Evolutionary conservation across 179 eudicot species (phyloP).

Genomic region (Silene vulgaris): DNA sequence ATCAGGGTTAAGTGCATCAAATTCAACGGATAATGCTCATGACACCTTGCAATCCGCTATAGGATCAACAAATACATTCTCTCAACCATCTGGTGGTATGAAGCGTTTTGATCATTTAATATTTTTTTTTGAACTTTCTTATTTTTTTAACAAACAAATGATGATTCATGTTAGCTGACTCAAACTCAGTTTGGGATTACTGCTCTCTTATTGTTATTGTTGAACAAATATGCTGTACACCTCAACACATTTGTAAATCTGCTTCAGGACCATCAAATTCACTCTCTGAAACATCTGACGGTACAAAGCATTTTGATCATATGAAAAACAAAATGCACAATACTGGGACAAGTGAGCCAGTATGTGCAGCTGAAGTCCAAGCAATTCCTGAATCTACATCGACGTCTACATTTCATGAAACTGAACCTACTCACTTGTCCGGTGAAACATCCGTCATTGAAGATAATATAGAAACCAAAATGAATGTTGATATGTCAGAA

Average conservation of each 20-base stretch:
- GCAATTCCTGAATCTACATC: slow-evolving; percentile 48
- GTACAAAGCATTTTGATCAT: slow-evolving; percentile 42
- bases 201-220: not conserved
- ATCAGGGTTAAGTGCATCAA: slow-evolving; percentile 28
- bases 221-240: not conserved
- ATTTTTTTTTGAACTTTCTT: too few species aligned
- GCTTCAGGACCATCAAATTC: slow-evolving; percentile 22
- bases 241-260: slow-evolving; percentile 1
- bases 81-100: slow-evolving; percentile 35
- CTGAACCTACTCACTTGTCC: slow-evolving; percentile 33
- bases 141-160: not conserved
- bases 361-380: slow-evolving; percentile 46
- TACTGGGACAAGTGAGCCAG: slow-evolving; percentile 38
- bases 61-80: slow-evolving; percentile 26
- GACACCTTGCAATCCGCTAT: slow-evolving; percentile 13
- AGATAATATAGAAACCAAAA: slow-evolving; percentile 16
- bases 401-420: slow-evolving; percentile 47
- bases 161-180: not conserved
- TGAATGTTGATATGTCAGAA: slow-evolving; percentile 16
- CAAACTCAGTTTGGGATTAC: not conserved
- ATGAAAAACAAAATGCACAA: slow-evolving; percentile 33
- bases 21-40: slow-evolving; percentile 14
- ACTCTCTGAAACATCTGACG: slow-evolving; percentile 36
- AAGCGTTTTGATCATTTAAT: slow-evolving; percentile 40
- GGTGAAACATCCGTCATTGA: slow-evolving; percentile 14